phyloP scores from a whole-genome alignment of 352 stramenopile species.

The Pythium aquatile region DNA sequence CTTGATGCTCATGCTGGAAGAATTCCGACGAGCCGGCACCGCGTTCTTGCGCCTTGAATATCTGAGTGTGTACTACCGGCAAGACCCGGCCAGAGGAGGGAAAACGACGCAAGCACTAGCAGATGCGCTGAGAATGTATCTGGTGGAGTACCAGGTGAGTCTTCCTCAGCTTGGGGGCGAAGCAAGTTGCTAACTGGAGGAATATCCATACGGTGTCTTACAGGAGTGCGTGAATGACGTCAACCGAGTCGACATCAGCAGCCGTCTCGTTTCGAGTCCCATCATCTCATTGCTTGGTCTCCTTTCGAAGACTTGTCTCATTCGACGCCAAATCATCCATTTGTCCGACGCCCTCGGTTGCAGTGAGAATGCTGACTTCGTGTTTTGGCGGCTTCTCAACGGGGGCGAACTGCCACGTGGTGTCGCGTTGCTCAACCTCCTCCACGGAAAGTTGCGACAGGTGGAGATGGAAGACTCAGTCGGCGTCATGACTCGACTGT shows the following conservation, averaged over 20 bases:
- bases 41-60: constrained; percentile 61
- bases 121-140: constrained; percentile 47
- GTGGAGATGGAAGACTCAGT: constrained; percentile 37
- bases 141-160: constrained; percentile 51
- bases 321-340: constrained; percentile 7
- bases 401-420: constrained; percentile 48
- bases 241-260: not conserved
- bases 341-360: constrained; percentile 1
- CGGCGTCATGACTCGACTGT: constrained; percentile 31
- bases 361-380: not conserved
- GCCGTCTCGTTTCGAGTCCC: not conserved
- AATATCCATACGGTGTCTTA: not conserved
- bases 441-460: constrained; percentile 38
- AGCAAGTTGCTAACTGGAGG: not conserved
- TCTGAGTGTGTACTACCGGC: constrained; percentile 56
- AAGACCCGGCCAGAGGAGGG: constrained; percentile 57
- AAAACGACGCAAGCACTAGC: constrained; percentile 66
- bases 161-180: not conserved
- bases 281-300: constrained; percentile 13
- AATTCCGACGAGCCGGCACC: constrained; percentile 57
- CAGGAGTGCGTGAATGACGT: not conserved
- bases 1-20: constrained; percentile 48
- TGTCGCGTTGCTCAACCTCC: constrained; percentile 45
- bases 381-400: constrained; percentile 17
- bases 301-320: constrained; percentile 10